Evolutionary conservation across 139 green algal species (phyloP), one percentile per base, ranked within the genome.

Genomic region (Yamagishiella unicocca): DNA sequence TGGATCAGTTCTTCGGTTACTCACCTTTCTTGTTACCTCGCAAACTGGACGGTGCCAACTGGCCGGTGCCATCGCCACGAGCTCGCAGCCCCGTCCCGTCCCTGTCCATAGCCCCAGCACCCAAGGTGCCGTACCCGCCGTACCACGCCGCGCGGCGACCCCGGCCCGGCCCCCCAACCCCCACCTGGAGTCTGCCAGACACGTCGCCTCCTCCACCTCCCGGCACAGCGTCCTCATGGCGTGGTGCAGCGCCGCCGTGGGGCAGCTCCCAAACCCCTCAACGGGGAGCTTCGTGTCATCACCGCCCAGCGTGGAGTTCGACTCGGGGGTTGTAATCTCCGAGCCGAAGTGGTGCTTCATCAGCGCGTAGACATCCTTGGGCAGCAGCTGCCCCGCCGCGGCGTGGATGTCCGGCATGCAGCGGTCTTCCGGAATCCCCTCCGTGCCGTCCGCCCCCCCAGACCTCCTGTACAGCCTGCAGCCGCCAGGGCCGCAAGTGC

Each of bases 381-480:
- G 70, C 29, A 0, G 29, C 27, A 82, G 25, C 10, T 31, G 7
- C 17, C 9, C 21, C 64, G 67, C 67, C 67, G 37, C 64, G 31
- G 8, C n/a, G n/a, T 12, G 37, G 10, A 78, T 27, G 27, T 66
- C 33, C 2, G 75, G 76, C 76, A 83, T 53, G 76, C 76, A 83
- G 22, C 76, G 54, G 53, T 83, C 72, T n/a, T 80, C 72, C 9
- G 72, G 72, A 2, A 80, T 27, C 7, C 72, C 72, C 27, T 31
- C 70, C 22, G 38, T 19, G 70, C 70, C 70, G 70, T 50, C 74
- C 76, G 6, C 76, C 54, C 17, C 29, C 21, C 4, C 27, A 35
- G 17, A n/a, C 76, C 58, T 83, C 37, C 27, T 40, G 35, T 40
- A 83, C 24, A 83, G 53, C 10, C 5, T 35, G 76, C 76, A 83